Percentiles rank a stretch among this genome's conserved stretches.
Conservation (phyloP, 352 stramenopile genomes). For the Phytophthora palmivora region DNA sequence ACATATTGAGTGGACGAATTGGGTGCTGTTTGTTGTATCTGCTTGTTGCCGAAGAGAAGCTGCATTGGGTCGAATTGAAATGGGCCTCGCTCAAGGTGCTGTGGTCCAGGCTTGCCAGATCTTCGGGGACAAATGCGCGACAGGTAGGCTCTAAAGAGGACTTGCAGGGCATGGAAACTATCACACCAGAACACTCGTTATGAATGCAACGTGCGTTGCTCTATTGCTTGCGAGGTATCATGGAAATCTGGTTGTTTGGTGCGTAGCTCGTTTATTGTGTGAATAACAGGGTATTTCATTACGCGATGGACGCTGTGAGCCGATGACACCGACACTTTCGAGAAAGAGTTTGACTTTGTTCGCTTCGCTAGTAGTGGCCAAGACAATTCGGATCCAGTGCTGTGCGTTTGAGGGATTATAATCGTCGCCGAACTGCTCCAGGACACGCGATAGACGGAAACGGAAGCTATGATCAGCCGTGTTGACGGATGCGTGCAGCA, state of each 20-base stretch:
- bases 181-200: conserved; percentile 40
- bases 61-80: conserved; percentile 13
- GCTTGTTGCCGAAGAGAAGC: conserved; percentile 22
- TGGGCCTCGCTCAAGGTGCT: background rate
- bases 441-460: conserved; percentile 49
- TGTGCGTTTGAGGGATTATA: conserved; percentile 67
- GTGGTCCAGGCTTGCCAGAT: no score
- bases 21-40: conserved; percentile 25
- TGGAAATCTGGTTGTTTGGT: conserved; percentile 9
- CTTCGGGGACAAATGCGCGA: conserved; percentile 1
- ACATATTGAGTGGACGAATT: conserved; percentile 13
- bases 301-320: conserved; percentile 1
- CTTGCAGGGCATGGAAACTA: conserved; percentile 17
- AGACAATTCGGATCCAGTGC: conserved; percentile 61
- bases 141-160: conserved; percentile 37
- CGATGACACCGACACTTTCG: conserved; percentile 15
- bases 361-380: conserved; percentile 54
- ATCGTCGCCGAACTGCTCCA: conserved; percentile 72
- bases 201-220: conserved; percentile 48
- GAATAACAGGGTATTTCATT: conserved; percentile 18
- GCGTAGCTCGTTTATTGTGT: conserved; percentile 19
- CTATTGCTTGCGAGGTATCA: conserved; percentile 32
- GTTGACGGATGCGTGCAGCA: conserved; percentile 55
- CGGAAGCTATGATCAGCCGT: conserved; percentile 49
- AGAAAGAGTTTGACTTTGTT: conserved; percentile 56